Conservation (phyloP, 2,329 filamentous ascomycete species). For the Bisporella sp. region DNA sequence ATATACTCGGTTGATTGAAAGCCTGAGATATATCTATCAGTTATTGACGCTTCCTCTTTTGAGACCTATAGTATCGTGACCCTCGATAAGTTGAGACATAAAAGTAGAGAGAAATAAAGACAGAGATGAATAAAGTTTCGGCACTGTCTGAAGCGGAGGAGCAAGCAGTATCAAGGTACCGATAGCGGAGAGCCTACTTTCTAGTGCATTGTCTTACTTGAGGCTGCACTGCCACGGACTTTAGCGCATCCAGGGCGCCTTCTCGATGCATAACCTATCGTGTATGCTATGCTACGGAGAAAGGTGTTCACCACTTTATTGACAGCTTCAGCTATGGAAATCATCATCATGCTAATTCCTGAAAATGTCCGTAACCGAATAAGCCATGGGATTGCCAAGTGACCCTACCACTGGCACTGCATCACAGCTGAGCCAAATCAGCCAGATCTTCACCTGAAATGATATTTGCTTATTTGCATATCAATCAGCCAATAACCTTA, state of each 20-base stretch:
- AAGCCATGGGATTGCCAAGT: not conserved
- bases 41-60: not conserved
- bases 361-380: not conserved
- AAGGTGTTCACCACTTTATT: not conserved
- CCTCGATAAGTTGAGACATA: not conserved
- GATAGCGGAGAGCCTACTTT: not conserved
- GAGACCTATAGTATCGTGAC: not conserved
- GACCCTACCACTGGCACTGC: not conserved
- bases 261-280: not conserved
- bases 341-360: not conserved
- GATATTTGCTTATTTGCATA: not conserved
- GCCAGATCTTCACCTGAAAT: not conserved
- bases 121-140: not conserved
- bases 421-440: not conserved
- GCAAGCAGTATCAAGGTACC: not conserved
- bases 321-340: not conserved
- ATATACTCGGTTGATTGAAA: not conserved
- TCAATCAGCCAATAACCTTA: too few relatives aligned
- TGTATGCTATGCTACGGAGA: not conserved
- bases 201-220: not conserved
- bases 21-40: not conserved
- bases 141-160: not conserved
- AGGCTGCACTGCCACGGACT: not conserved
- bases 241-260: not conserved
- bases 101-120: not conserved